phyloP scores from a whole-genome alignment of 495 filamentous ascomycete genomes.

The Podospora tetraspora region DNA sequence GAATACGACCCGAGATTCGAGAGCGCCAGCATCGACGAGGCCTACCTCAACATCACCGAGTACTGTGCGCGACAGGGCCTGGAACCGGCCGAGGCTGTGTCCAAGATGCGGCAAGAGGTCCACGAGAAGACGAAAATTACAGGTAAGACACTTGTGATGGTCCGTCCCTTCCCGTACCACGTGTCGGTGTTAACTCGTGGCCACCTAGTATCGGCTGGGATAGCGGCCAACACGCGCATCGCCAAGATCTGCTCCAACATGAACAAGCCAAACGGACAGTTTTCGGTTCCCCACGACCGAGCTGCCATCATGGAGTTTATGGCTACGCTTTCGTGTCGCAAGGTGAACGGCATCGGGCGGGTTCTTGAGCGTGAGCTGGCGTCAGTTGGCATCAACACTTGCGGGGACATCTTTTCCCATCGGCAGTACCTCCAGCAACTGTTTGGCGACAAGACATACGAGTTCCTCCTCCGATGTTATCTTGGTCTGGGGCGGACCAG shows the following conservation, averaged over 20 bases:
- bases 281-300: slow-evolving; percentile 63
- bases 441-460: slow-evolving; percentile 86
- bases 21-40: slow-evolving; percentile 90
- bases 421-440: slow-evolving; percentile 64
- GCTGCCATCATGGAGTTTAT: slow-evolving; percentile 78
- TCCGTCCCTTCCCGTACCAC: neutral
- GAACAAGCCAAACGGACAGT: slow-evolving; percentile 97
- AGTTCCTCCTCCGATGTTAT: slow-evolving; percentile 78
- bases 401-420: slow-evolving; percentile 79
- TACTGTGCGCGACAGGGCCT: slow-evolving; percentile 69
- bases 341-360: slow-evolving; percentile 89
- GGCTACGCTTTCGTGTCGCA: slow-evolving; percentile 71
- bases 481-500: slow-evolving; percentile 85
- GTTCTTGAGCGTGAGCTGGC: slow-evolving; percentile 92
- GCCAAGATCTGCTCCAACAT: slow-evolving; percentile 92
- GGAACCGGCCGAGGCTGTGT: slow-evolving; percentile 64
- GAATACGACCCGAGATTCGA: slow-evolving; percentile 88
- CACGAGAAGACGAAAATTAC: slow-evolving; percentile 75
- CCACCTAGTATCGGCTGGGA: slow-evolving; percentile 74
- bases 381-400: slow-evolving; percentile 80
- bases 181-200: neutral
- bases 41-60: slow-evolving; percentile 90
- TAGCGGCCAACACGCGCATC: slow-evolving; percentile 85
- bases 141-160: neutral
- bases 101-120: slow-evolving; percentile 70